Percentiles rank a stretch among this genome's conserved stretches.
These are phyloP conservation scores for Boletus pseudopeckii DNA, from an alignment of 768 basidiomycete genomes.

Conservation along the genomic window DNA sequence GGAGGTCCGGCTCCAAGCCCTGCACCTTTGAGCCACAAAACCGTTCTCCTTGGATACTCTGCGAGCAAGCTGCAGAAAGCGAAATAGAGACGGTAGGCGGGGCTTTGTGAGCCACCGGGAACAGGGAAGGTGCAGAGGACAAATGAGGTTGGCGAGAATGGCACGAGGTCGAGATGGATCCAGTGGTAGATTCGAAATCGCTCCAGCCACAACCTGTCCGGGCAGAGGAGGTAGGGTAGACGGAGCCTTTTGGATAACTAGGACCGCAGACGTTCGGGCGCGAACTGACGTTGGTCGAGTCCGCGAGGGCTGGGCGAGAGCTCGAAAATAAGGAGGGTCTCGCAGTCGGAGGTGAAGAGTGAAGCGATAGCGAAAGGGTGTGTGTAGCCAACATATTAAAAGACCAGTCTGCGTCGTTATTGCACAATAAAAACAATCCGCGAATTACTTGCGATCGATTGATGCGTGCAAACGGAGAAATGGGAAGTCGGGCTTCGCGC, in stretches of 20 bases:
- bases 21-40: conserved; percentile 1
- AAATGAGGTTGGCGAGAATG: conserved; percentile 9
- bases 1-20: conserved; percentile 22
- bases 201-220: conserved; percentile 15
- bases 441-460: conserved; percentile 3
- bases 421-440: conserved; percentile 10
- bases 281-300: conserved; percentile 25
- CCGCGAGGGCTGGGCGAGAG: conserved; percentile 21
- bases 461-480: conserved; percentile 8
- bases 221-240: conserved; percentile 17
- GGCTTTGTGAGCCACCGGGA: conserved; percentile 30
- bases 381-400: conserved; percentile 20
- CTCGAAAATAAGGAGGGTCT: background rate
- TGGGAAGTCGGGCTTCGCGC: conserved; percentile 1
- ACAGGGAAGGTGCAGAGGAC: conserved; percentile 14
- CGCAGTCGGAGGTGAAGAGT: background rate
- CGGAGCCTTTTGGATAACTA: conserved; percentile 6
- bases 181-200: conserved; percentile 1
- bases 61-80: conserved; percentile 34
- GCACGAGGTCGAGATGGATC: background rate
- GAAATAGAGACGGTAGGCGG: conserved; percentile 39
- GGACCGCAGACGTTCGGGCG: conserved; percentile 5
- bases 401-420: conserved; percentile 1
- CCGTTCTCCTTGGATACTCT: conserved; percentile 1
- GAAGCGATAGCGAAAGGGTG: conserved; percentile 1